Base-by-base conservation (phyloP, 306 rosid species). In the Malus sylvestris region DNA sequence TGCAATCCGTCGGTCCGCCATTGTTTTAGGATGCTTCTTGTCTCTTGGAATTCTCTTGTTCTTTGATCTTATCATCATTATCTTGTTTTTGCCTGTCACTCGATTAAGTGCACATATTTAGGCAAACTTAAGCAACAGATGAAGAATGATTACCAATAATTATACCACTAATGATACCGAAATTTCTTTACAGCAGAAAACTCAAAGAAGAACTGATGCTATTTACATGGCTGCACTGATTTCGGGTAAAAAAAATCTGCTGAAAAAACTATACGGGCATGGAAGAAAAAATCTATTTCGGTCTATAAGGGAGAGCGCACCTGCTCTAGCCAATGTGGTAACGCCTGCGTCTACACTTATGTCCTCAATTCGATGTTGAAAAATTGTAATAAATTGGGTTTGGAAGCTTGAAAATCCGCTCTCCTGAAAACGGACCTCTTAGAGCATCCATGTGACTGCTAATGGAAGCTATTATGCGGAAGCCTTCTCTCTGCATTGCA, bases 361-460 rank as follows among this genome's bases (percentile, higher is more conserved):
- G 67, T 8, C 75, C 70, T 49, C 69, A 45, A 33, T 66, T 70
- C 65, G 86, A 67, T 74, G 72, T 70, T 81, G 81, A 74, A 80
- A 61, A 76, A 72, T 33, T 86, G 86, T 81, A 80, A 77, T 77
- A 81, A n/a, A 84, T 9, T 33, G 87, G 82, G 44, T 79, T 80
- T 20, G 97, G 98, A 81, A 88, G 88, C 89, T 88, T 88, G 79
- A 88, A 88, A 46, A 55, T 72, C 20, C 52, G 86, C 58, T 78
- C 78, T 45, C 86, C 87, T 19, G 66, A 13, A 61, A 75, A 74
- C 44, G 85, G 72, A 52, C 75, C 76, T 3, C 62, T 76, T 42
- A 93, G 73, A 9, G 82, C 96, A 82, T 91, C 88, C 72, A 86
- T 73, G 61, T 60, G 90, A 75, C 87, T 87, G 86, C 96, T 89